A percentile compares a stretch with the other conserved stretches of the same genome.
phyloP scores from a whole-genome alignment of 2,329 filamentous ascomycete genomes.

The Beauveria pseudobassiana region DNA sequence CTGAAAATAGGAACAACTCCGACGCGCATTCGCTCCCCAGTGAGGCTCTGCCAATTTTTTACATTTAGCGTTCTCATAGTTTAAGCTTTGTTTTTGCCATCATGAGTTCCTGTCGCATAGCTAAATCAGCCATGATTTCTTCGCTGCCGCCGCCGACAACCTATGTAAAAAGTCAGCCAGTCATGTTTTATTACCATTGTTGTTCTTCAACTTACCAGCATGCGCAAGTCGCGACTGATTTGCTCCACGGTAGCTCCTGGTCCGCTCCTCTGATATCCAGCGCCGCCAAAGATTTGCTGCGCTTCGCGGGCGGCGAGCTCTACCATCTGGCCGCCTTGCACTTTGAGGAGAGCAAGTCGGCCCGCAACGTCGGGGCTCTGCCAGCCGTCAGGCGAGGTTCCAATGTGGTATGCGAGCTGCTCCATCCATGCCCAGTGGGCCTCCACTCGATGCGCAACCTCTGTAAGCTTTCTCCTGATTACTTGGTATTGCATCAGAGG shows the following conservation, averaged over 20 bases:
- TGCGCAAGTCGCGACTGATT: conserved; percentile 43
- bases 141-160: conserved; percentile 48
- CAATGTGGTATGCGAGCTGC: conserved; percentile 49
- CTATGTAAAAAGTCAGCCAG: conserved; percentile 22
- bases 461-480: conserved; percentile 53
- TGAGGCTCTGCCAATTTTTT: not conserved
- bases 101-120: conserved; percentile 38
- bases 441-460: conserved; percentile 52
- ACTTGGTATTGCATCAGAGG: conserved; percentile 51
- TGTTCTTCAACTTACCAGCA: conserved; percentile 15
- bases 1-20: not conserved
- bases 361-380: conserved; percentile 26
- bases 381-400: conserved; percentile 20
- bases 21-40: not conserved
- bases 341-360: conserved; percentile 32
- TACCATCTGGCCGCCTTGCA: conserved; percentile 40
- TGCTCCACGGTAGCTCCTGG: conserved; percentile 43
- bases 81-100: conserved; percentile 18
- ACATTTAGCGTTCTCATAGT: not conserved
- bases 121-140: conserved; percentile 45
- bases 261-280: conserved; percentile 42
- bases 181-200: not conserved
- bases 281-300: conserved; percentile 47
- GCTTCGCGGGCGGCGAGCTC: conserved; percentile 44
- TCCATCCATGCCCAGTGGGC: conserved; percentile 55